These are phyloP conservation scores for Xylaria telfairii DNA, from an alignment of 495 filamentous ascomycete genomes.

Conservation along the genomic window DNA sequence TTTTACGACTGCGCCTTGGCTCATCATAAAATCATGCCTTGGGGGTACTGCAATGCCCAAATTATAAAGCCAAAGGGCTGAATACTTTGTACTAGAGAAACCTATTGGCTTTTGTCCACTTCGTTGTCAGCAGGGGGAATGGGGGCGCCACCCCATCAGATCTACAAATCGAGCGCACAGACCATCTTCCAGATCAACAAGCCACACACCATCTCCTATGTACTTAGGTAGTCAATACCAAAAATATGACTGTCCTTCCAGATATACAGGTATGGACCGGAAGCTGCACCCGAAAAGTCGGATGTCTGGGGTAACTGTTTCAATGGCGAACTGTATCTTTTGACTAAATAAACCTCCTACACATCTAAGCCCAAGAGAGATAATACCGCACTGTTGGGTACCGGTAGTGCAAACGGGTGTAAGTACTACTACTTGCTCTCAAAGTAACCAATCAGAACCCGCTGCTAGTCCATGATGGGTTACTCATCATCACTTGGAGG, in stretches of 20 bases:
- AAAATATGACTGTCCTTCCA: background rate
- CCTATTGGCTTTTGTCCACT: background rate
- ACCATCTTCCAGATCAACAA: background rate
- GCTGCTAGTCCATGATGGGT: background rate
- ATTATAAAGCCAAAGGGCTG: background rate
- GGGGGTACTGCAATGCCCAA: no score
- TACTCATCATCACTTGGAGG: background rate
- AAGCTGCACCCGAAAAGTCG: no score
- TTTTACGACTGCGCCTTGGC: background rate
- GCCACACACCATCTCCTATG: background rate
- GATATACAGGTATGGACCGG: background rate
- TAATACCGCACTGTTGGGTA: no score
- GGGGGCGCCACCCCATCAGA: background rate
- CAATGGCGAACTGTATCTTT: background rate
- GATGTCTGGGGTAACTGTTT: no score
- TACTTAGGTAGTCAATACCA: background rate
- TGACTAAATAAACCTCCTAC: background rate
- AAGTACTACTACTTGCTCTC: constrained; percentile 10
- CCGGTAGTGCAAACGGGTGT: background rate
- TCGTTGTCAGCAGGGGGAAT: background rate
- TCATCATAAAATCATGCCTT: no score
- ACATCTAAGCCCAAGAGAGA: no score
- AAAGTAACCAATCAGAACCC: constrained; percentile 25
- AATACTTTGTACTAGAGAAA: background rate
- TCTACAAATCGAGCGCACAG: background rate